Percentiles rank a stretch among this genome's conserved stretches.
Conservation (phyloP, 805 yeast species). For the Candida endomychidarum region DNA sequence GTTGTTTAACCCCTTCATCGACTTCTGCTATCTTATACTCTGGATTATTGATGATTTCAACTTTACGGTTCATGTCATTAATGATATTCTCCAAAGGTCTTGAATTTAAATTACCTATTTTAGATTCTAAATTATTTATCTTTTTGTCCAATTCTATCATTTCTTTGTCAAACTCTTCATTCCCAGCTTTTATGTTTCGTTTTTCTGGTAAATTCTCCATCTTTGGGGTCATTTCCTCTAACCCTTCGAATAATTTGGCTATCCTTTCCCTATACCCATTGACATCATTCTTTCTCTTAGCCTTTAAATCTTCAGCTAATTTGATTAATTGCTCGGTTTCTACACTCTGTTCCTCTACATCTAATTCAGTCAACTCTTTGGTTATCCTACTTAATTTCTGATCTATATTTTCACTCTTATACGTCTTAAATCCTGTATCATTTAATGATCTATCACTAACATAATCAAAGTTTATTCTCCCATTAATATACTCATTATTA, state of each 20-base stretch:
- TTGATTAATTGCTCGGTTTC: conserved; percentile 11
- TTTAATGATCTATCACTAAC: conserved; percentile 20
- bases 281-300: conserved; percentile 1
- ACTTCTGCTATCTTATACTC: conserved; percentile 27
- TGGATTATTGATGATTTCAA: conserved; percentile 36
- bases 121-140: conserved; percentile 9
- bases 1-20: conserved; percentile 23
- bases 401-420: conserved; percentile 32
- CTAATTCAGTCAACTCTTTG: conserved; percentile 33
- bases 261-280: conserved; percentile 9
- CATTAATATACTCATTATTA: conserved; percentile 18
- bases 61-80: conserved; percentile 32
- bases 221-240: too few relatives aligned
- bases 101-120: conserved; percentile 7
- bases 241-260: conserved; percentile 10
- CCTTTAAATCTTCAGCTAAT: conserved; percentile 11
- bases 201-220: too few relatives aligned
- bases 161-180: not conserved
- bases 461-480: conserved; percentile 41
- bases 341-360: conserved; percentile 9
- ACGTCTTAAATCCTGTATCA: conserved; percentile 23
- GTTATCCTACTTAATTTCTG: conserved; percentile 40
- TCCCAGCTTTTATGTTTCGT: not conserved
- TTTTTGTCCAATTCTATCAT: conserved; percentile 12
- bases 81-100: conserved; percentile 26